These are phyloP conservation scores for Zasmidium citrigriseum DNA, from an alignment of 2,329 filamentous ascomycete species.

Conservation along the genomic window DNA sequence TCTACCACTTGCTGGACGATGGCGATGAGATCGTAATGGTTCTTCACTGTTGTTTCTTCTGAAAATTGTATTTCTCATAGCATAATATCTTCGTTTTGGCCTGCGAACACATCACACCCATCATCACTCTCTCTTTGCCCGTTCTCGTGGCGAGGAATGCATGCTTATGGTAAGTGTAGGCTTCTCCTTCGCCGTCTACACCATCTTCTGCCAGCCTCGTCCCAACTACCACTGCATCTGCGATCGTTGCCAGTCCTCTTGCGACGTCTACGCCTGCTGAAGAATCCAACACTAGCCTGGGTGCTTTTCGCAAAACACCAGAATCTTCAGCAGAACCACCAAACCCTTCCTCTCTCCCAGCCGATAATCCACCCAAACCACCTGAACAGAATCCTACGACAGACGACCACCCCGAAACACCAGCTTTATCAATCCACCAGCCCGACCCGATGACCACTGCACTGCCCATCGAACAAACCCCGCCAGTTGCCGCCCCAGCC, in stretches of 20 bases:
- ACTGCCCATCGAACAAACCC: not conserved
- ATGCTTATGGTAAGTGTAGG: conserved; percentile 33
- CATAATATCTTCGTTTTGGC: not conserved
- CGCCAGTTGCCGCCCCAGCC: not conserved
- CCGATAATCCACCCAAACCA: not conserved
- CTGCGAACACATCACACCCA: not conserved
- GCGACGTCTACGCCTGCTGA: not conserved
- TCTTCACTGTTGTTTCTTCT: not conserved
- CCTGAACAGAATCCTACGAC: not conserved
- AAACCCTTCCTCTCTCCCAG: not conserved
- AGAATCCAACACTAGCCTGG: not conserved
- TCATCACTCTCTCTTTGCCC: not conserved
- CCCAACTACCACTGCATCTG: not conserved
- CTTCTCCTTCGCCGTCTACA: conserved; percentile 6
- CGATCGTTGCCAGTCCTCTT: not conserved
- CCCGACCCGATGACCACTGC: not conserved
- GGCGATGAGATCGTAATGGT: not conserved
- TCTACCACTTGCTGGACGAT: not conserved
- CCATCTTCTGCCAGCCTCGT: not conserved
- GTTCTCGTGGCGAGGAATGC: conserved; percentile 10
- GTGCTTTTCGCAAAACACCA: too few relatives aligned
- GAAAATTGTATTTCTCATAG: not conserved
- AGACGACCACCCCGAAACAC: not conserved
- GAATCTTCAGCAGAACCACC: not conserved
- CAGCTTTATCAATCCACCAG: not conserved